A percentile compares a stretch with the other conserved stretches of the same genome.
phyloP scores from a whole-genome alignment of 768 basidiomycete genomes.

The Cystofilobasidium capitatum region DNA sequence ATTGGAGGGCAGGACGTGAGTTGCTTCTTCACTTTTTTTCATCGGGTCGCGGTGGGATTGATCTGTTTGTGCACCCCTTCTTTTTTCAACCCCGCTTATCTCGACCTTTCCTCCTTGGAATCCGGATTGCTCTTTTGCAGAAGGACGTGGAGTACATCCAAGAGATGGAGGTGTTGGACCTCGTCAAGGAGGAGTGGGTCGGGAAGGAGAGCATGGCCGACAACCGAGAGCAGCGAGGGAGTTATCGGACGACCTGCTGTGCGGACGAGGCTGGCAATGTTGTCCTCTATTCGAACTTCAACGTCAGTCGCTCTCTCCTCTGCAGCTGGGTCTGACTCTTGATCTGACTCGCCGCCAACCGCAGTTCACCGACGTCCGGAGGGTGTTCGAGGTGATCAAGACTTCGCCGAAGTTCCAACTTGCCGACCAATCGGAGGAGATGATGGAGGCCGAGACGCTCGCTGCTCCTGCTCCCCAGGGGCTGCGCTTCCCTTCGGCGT shows the following conservation, averaged over 20 bases:
- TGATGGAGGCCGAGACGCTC: slow-evolving; percentile 62
- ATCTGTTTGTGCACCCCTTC: not conserved
- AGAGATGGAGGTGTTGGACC: slow-evolving; percentile 82
- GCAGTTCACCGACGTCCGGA: slow-evolving; percentile 86
- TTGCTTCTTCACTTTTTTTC: slow-evolving; percentile 46
- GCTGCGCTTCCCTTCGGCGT: slow-evolving; percentile 89
- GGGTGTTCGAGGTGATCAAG: slow-evolving; percentile 84
- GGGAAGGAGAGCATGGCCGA: slow-evolving; percentile 41
- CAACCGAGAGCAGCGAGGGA: slow-evolving; percentile 10
- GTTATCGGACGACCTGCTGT: slow-evolving; percentile 32
- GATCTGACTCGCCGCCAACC: not conserved
- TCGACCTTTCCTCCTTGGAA: slow-evolving; percentile 32
- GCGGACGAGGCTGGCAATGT: slow-evolving; percentile 45
- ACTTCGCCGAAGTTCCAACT: slow-evolving; percentile 54
- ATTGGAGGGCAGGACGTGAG: slow-evolving; percentile 89
- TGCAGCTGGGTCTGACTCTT: slow-evolving; percentile 31
- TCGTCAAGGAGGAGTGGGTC: slow-evolving; percentile 63
- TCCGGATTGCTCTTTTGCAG: not conserved
- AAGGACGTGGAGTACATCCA: slow-evolving; percentile 58
- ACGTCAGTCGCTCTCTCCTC: slow-evolving; percentile 46
- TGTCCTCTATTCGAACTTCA: slow-evolving; percentile 90
- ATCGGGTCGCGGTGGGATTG: not conserved
- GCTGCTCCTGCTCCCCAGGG: slow-evolving; percentile 56
- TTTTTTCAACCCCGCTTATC: not conserved
- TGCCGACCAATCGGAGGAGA: slow-evolving; percentile 65